phyloP scores from a whole-genome alignment of 1,139 yeast genomes.

The Kurtzmaniella quercitrusa region DNA sequence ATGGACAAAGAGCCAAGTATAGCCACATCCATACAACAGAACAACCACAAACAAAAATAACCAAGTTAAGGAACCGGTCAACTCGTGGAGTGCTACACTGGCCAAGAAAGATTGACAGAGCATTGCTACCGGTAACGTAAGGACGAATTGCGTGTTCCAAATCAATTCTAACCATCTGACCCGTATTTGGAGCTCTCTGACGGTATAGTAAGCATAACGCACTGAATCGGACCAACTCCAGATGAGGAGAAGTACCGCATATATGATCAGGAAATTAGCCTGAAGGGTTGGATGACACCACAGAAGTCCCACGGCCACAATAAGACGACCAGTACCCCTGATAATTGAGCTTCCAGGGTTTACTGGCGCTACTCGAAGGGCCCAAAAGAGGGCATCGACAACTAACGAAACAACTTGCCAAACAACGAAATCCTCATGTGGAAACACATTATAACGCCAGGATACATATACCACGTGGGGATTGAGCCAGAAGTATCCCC shows the following conservation, averaged over 20 bases:
- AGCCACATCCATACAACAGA: constrained; percentile 1
- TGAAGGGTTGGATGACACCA: constrained; percentile 27
- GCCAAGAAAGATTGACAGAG: constrained; percentile 28
- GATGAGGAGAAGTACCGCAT: constrained; percentile 24
- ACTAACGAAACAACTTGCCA: constrained; percentile 28
- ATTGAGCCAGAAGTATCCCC: constrained; percentile 6
- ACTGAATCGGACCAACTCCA: constrained; percentile 34
- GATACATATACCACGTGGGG: constrained; percentile 3
- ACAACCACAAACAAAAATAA: constrained; percentile 11
- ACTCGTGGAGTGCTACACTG: constrained; percentile 19
- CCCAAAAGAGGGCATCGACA: constrained; percentile 23
- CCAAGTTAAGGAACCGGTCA: constrained; percentile 14
- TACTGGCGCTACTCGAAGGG: constrained; percentile 26
- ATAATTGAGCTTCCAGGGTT: constrained; percentile 25
- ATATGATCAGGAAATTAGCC: constrained; percentile 27
- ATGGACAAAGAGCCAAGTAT: constrained; percentile 1
- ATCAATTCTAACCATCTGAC: not conserved
- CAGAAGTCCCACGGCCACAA: constrained; percentile 30
- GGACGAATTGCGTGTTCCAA: constrained; percentile 14
- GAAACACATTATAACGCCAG: constrained; percentile 14
- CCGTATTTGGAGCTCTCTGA: not conserved
- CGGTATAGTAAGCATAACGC: constrained; percentile 25
- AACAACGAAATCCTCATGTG: constrained; percentile 27
- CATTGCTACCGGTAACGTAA: constrained; percentile 34
- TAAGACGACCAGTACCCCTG: constrained; percentile 31